Percentiles rank a stretch among this genome's conserved stretches.
These are phyloP conservation scores for Ganoderma sp. DNA, from an alignment of 1,284 basidiomycete species.

Conservation along the genomic window DNA sequence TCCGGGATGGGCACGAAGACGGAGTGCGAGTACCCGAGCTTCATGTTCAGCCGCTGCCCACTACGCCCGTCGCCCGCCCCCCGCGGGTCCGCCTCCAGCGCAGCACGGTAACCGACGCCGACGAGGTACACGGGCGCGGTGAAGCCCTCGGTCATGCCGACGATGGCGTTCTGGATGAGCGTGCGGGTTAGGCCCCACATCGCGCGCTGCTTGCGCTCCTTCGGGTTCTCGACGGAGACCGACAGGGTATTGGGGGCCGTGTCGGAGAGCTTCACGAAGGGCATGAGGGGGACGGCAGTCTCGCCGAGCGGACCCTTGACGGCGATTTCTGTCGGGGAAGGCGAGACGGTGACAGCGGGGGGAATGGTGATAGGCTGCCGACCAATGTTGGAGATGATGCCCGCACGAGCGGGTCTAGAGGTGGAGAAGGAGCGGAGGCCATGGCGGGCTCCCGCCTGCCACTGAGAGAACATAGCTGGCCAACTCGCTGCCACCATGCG, in stretches of 20 bases:
- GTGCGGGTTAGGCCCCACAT: slow-evolving; percentile 96
- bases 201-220: slow-evolving; percentile 78
- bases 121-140: slow-evolving; percentile 85
- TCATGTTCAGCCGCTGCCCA: slow-evolving; percentile 80
- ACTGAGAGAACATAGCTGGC: slow-evolving; percentile 40
- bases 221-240: slow-evolving; percentile 75
- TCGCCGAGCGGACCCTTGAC: slow-evolving; percentile 82
- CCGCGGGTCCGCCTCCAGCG: slow-evolving; percentile 85
- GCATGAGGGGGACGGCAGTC: slow-evolving; percentile 70
- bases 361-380: slow-evolving; percentile 80
- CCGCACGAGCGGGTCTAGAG: slow-evolving; percentile 35
- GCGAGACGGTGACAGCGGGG: slow-evolving; percentile 65
- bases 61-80: slow-evolving; percentile 61
- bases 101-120: slow-evolving; percentile 93
- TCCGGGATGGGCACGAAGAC: slow-evolving; percentile 84
- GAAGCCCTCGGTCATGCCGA: slow-evolving; percentile 91
- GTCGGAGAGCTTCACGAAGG: slow-evolving; percentile 70
- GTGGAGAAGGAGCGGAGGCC: slow-evolving; percentile 39
- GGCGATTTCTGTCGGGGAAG: slow-evolving; percentile 56
- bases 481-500: slow-evolving; percentile 13
- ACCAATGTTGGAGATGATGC: slow-evolving; percentile 76
- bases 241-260: slow-evolving; percentile 55
- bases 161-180: slow-evolving; percentile 87
- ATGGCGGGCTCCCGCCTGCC: slow-evolving; percentile 33
- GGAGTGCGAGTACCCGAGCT: slow-evolving; percentile 91